phyloP scores from a whole-genome alignment of 2,329 filamentous ascomycete species.

The Alternaria ethzedia region DNA sequence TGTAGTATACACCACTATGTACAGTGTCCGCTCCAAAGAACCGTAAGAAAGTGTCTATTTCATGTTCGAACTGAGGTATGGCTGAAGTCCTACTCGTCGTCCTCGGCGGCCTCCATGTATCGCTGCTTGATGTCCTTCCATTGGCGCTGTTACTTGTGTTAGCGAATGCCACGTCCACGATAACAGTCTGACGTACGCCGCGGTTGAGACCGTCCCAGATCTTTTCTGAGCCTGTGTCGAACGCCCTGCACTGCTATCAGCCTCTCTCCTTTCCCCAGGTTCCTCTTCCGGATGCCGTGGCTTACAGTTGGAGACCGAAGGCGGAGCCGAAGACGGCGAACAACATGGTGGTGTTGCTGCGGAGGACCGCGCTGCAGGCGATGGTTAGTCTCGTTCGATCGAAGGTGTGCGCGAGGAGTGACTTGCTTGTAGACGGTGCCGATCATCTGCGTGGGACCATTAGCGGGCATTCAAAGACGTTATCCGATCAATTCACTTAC shows the following conservation, averaged over 20 bases:
- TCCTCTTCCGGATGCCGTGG: conserved; percentile 19
- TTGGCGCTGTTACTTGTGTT: conserved; percentile 73
- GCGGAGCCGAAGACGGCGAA: conserved; percentile 83
- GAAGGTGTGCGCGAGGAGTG: conserved; percentile 25
- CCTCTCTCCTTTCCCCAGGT: conserved; percentile 10
- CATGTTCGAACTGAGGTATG: conserved; percentile 14
- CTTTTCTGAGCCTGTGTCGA: conserved; percentile 80
- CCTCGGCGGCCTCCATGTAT: conserved; percentile 76
- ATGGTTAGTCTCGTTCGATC: conserved; percentile 35
- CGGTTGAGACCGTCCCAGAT: conserved; percentile 91
- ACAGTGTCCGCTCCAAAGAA: conserved; percentile 33
- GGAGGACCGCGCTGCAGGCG: conserved; percentile 74
- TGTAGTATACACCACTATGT: conserved; percentile 47
- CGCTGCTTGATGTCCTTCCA: conserved; percentile 98
- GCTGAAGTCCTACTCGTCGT: conserved; percentile 56
- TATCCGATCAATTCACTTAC: conserved; percentile 55
- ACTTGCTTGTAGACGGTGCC: conserved; percentile 62
- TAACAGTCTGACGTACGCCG: conserved; percentile 65
- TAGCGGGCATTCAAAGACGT: conserved; percentile 22
- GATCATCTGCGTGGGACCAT: conserved; percentile 53
- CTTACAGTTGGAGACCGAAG: conserved; percentile 94
- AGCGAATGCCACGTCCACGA: conserved; percentile 14
- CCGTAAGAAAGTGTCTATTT: conserved; percentile 26
- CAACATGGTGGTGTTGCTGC: conserved; percentile 87
- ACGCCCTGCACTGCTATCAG: conserved; percentile 66